A percentile compares a stretch with the other conserved stretches of the same genome.
Conservation (phyloP, 768 basidiomycete species). For the Mycena pura region DNA sequence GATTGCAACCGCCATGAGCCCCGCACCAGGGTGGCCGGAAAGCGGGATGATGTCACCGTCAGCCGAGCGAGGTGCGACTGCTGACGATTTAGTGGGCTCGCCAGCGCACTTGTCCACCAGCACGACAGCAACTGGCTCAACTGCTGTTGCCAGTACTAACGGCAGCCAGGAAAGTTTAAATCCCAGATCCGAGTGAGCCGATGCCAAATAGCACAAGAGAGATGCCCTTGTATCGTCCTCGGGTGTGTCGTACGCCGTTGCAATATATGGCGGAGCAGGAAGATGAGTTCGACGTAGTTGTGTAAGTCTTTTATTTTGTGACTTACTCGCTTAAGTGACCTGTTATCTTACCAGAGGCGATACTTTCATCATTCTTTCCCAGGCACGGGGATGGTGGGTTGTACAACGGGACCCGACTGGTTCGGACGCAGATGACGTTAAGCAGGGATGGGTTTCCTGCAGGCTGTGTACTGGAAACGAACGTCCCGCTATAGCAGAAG, state of each 20-base stretch:
- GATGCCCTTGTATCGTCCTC: slow-evolving; percentile 48
- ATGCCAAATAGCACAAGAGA: slow-evolving; percentile 41
- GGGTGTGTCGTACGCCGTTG: slow-evolving; percentile 91
- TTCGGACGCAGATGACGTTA: slow-evolving; percentile 74
- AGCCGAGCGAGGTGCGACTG: slow-evolving; percentile 39
- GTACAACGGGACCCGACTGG: slow-evolving; percentile 94
- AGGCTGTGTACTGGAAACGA: slow-evolving; percentile 93
- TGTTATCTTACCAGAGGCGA: slow-evolving; percentile 72
- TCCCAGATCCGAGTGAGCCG: slow-evolving; percentile 20
- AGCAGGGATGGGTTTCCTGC: slow-evolving; percentile 98
- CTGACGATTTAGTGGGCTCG: slow-evolving; percentile 49
- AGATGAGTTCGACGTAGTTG: slow-evolving; percentile 97
- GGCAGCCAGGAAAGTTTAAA: slow-evolving; percentile 35
- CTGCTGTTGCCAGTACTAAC: slow-evolving; percentile 34
- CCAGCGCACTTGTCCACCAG: slow-evolving; percentile 42
- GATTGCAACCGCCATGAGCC: slow-evolving; percentile 62
- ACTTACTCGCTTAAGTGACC: slow-evolving; percentile 1
- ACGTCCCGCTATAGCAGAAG: slow-evolving; percentile 90
- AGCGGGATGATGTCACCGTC: slow-evolving; percentile 65
- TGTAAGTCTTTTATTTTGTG: slow-evolving; percentile 60
- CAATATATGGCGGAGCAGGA: slow-evolving; percentile 99
- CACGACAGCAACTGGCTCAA: slow-evolving; percentile 38
- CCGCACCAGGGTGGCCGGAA: slow-evolving; percentile 81
- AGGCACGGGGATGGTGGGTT: slow-evolving; percentile 99
- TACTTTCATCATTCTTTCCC: slow-evolving; percentile 90